phyloP scores from a whole-genome alignment of 305 asterid species.

The Fraxinus xanthoxyloides region DNA sequence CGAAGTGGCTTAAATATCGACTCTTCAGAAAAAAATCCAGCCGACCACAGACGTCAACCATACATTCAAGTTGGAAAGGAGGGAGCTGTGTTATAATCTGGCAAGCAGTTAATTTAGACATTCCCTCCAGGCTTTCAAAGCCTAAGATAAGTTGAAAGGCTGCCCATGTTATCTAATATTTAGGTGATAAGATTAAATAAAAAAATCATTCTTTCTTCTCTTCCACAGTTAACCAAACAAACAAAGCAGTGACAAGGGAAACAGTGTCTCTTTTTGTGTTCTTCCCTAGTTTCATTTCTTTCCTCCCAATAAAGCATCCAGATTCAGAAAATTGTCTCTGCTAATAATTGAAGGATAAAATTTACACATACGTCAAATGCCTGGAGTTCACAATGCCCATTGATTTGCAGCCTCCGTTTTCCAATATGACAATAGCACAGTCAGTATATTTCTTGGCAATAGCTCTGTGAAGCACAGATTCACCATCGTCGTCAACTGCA shows the following conservation, averaged over 20 bases:
- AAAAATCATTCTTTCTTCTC: not conserved
- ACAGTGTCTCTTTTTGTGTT: not conserved
- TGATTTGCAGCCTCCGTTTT: constrained; percentile 93
- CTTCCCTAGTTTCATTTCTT: not conserved
- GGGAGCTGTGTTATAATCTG: not conserved
- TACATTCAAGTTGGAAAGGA: not conserved
- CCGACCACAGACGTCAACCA: not conserved
- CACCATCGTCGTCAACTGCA: constrained; percentile 96
- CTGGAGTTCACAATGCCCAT: constrained; percentile 83
- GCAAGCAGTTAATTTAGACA: not conserved
- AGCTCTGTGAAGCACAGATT: constrained; percentile 96
- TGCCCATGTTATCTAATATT: not conserved
- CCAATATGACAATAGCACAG: constrained; percentile 87
- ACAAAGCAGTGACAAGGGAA: not conserved
- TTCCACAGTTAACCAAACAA: not conserved
- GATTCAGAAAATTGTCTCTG: not conserved
- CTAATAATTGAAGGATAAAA: constrained; percentile 22
- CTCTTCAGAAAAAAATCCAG: not conserved
- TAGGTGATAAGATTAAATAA: not conserved
- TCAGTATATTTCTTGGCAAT: constrained; percentile 87
- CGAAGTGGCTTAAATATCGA: not conserved
- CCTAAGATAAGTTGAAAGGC: not conserved
- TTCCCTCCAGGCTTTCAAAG: not conserved
- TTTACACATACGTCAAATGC: constrained; percentile 76
- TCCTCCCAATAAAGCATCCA: not conserved